Percentiles rank a stretch among this genome's conserved stretches.
Conservation (phyloP, 2,329 filamentous ascomycete species). For the Zalaria sp. region DNA sequence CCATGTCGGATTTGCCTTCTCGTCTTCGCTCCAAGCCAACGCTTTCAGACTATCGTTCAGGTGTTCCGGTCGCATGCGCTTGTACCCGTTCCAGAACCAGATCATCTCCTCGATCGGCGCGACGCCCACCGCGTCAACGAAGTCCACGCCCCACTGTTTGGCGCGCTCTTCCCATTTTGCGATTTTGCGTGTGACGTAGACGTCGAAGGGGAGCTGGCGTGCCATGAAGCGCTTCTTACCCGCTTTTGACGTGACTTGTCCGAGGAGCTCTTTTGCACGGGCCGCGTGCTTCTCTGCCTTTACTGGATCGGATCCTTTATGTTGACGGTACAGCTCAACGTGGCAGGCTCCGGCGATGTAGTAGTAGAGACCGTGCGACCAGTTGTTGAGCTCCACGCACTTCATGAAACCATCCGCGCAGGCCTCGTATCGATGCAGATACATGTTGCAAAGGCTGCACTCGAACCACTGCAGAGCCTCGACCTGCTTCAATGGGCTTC, state of each 20-base stretch:
- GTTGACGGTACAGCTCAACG: conserved; percentile 64
- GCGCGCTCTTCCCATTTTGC: conserved; percentile 76
- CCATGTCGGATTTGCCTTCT: conserved; percentile 42
- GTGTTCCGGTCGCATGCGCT: conserved; percentile 57
- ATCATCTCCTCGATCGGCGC: conserved; percentile 82
- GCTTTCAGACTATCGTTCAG: conserved; percentile 41
- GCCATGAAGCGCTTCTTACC: conserved; percentile 88
- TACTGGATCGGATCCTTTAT: conserved; percentile 26
- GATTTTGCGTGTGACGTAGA: conserved; percentile 71
- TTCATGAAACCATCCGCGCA: conserved; percentile 62
- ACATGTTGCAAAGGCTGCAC: conserved; percentile 64
- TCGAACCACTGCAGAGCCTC: conserved; percentile 78
- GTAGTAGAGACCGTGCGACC: conserved; percentile 81
- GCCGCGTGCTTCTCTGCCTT: conserved; percentile 31
- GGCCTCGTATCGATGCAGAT: conserved; percentile 59
- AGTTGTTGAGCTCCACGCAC: conserved; percentile 72
- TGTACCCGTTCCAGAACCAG: conserved; percentile 83
- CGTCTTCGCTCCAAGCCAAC: conserved; percentile 33
- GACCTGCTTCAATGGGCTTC: conserved; percentile 72
- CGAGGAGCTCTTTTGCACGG: conserved; percentile 53
- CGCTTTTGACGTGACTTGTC: conserved; percentile 56
- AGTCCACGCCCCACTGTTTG: conserved; percentile 48
- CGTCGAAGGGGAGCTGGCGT: conserved; percentile 75
- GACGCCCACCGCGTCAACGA: conserved; percentile 69
- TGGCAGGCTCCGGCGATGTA: conserved; percentile 72